These are phyloP conservation scores for Paraphaeosphaeria minitans DNA, from an alignment of 2,329 filamentous ascomycete genomes.

Conservation along the genomic window DNA sequence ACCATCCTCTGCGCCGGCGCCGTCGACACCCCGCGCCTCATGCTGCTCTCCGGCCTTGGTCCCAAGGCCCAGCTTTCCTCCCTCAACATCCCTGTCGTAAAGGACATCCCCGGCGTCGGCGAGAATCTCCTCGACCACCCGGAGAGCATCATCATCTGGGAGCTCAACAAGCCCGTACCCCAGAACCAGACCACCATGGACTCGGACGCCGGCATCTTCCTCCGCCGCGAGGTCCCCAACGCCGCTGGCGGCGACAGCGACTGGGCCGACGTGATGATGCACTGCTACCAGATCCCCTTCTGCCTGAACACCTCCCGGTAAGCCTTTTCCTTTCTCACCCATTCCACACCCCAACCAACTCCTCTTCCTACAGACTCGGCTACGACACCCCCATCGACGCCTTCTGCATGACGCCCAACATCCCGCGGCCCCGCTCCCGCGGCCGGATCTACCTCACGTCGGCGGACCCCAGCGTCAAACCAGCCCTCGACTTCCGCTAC, in stretches of 20 bases:
- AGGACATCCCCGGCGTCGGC: conserved; percentile 65
- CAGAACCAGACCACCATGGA: conserved; percentile 87
- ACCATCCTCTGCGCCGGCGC: conserved; percentile 81
- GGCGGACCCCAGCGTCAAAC: conserved; percentile 75
- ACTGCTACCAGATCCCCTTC: conserved; percentile 96
- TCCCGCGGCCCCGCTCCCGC: conserved; percentile 78
- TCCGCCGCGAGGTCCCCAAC: conserved; percentile 75
- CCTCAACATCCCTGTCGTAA: conserved; percentile 60
- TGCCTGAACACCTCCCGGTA: conserved; percentile 78
- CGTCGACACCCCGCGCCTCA: conserved; percentile 76
- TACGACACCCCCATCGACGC: conserved; percentile 74
- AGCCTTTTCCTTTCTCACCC: conserved; percentile 8
- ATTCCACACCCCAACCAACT: conserved; percentile 7
- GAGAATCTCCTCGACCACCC: conserved; percentile 70
- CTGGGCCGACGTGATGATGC: conserved; percentile 90
- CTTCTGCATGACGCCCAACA: conserved; percentile 94
- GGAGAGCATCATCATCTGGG: conserved; percentile 73
- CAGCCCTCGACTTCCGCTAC: conserved; percentile 85
- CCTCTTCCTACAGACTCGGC: conserved; percentile 59
- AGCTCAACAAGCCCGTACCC: conserved; percentile 79
- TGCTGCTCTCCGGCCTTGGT: conserved; percentile 59
- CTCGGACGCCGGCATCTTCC: conserved; percentile 86
- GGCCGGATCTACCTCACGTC: conserved; percentile 80
- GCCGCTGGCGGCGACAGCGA: conserved; percentile 72
- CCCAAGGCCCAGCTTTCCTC: conserved; percentile 54